phyloP scores from a whole-genome alignment of 306 rosid species.

The Cucumis hystrix region DNA sequence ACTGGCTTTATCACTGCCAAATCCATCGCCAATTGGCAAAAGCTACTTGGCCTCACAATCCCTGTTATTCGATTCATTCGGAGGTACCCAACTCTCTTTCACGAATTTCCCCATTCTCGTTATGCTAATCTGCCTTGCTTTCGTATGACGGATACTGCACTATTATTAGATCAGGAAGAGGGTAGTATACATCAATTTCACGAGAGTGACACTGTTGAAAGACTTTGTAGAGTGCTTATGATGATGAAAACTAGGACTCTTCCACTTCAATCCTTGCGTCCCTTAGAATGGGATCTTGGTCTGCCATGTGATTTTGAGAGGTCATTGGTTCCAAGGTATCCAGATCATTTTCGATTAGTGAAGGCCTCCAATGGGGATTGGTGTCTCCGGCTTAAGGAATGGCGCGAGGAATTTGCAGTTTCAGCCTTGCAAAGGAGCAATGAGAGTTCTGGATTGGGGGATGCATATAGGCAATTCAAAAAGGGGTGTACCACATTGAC shows the following conservation, averaged over 20 bases:
- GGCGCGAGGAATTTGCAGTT: constrained; percentile 57
- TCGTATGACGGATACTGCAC: constrained; percentile 60
- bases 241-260: constrained; percentile 42
- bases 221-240: constrained; percentile 65
- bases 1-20: constrained; percentile 61
- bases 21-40: constrained; percentile 72
- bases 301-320: constrained; percentile 64
- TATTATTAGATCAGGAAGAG: constrained; percentile 48
- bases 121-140: constrained; percentile 65
- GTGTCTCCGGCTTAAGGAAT: constrained; percentile 21
- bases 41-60: constrained; percentile 76
- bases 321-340: constrained; percentile 44
- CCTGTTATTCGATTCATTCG: constrained; percentile 88
- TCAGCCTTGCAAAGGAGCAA: constrained; percentile 62
- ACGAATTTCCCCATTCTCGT: constrained; percentile 75
- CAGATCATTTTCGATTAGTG: constrained; percentile 33
- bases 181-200: constrained; percentile 28
- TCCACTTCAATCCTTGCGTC: constrained; percentile 34
- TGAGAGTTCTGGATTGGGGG: constrained; percentile 21
- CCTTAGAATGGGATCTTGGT: constrained; percentile 81
- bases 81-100: constrained; percentile 73
- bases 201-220: constrained; percentile 39
- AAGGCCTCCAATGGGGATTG: constrained; percentile 41
- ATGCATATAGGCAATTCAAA: constrained; percentile 55
- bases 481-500: constrained; percentile 51